Percentiles rank a stretch among this genome's conserved stretches.
Evolutionary conservation across 768 basidiomycete species (phyloP).

Genomic region (Macrocybe gigantea): DNA sequence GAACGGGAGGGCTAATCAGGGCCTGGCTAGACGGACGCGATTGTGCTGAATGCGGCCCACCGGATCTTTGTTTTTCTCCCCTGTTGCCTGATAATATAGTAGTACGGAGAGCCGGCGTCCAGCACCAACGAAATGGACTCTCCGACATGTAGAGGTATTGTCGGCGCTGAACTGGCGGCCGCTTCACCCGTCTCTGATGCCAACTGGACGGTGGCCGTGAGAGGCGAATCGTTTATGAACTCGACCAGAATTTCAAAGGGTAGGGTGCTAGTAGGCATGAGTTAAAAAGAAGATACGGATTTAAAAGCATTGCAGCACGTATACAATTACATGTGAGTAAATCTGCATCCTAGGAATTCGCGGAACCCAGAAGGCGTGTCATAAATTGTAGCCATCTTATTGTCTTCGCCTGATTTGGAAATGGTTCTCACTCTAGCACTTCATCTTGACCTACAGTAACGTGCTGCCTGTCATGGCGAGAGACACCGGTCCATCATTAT

Average conservation of each 20-base stretch:
- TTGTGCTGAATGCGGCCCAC: slow-evolving; percentile 38
- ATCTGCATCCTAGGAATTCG: neutral
- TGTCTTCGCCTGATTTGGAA: slow-evolving; percentile 23
- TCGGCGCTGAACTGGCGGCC: slow-evolving; percentile 21
- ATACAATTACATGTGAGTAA: too few species aligned
- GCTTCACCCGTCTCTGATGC: slow-evolving; percentile 19
- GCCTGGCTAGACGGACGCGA: neutral
- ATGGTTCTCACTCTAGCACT: slow-evolving; percentile 2
- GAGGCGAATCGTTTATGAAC: slow-evolving; percentile 40
- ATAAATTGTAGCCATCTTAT: slow-evolving; percentile 18
- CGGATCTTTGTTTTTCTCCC: slow-evolving; percentile 17
- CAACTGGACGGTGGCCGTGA: slow-evolving; percentile 33
- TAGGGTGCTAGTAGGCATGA: slow-evolving; percentile 42
- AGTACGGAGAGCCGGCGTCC: slow-evolving; percentile 41
- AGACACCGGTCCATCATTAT: too few species aligned
- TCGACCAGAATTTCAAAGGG: slow-evolving; percentile 51
- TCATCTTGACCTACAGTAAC: too few species aligned
- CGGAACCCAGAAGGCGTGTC: slow-evolving; percentile 5
- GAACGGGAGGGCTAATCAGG: neutral
- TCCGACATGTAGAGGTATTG: slow-evolving; percentile 31
- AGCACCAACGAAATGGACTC: slow-evolving; percentile 43
- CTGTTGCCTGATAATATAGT: slow-evolving; percentile 37
- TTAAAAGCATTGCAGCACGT: neutral
- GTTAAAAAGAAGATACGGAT: neutral
- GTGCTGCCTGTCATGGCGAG: too few species aligned